Conservation (phyloP, 306 rosid species). For the Castanospermum australe region DNA sequence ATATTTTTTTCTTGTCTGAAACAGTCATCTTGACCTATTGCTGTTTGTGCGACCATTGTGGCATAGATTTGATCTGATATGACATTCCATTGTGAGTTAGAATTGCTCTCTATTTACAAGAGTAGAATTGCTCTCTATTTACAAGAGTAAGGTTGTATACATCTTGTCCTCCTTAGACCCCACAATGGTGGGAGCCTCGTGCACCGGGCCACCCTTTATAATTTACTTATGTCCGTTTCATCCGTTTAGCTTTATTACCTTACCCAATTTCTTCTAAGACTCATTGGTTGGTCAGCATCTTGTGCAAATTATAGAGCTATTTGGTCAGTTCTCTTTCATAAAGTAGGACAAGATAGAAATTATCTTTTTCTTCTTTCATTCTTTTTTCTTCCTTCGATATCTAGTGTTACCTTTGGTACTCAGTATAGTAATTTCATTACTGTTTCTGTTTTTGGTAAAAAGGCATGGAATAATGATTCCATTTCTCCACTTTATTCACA, state of each 20-base stretch:
- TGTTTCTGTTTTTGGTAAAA: no score
- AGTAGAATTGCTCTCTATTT: neutral
- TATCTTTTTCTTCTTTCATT: no score
- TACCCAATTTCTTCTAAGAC: neutral
- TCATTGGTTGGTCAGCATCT: no score
- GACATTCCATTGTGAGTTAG: neutral
- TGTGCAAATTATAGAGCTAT: no score
- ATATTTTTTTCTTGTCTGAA: constrained; percentile 13
- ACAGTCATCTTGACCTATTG: neutral
- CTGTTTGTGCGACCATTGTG: neutral
- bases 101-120: neutral
- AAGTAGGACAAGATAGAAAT: no score
- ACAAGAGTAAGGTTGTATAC: neutral
- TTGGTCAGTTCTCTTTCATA: no score
- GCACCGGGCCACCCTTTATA: neutral
- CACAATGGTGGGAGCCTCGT: neutral
- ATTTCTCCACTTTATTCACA: no score
- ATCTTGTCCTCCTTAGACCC: neutral
- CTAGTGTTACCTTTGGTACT: neutral
- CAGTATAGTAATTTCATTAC: no score
- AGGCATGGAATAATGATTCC: no score
- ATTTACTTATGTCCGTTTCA: neutral
- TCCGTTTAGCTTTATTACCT: neutral
- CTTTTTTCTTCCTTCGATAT: no score
- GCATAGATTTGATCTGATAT: neutral